Conservation (phyloP, 1,284 basidiomycete genomes). For the Rhizoctonia solani region DNA sequence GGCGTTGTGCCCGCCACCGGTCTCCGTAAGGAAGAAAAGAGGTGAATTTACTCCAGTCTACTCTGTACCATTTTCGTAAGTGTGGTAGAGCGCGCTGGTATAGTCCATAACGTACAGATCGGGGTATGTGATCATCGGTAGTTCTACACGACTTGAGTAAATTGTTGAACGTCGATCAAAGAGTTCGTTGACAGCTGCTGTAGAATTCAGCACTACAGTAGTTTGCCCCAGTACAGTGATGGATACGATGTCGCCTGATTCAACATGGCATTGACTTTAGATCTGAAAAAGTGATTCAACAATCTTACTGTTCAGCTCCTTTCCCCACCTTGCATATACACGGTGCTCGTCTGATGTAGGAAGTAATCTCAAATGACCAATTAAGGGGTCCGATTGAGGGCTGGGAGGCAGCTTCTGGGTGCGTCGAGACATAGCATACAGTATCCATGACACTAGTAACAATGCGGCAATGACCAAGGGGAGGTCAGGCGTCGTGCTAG, state of each 20-base stretch:
- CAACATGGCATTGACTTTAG: background rate
- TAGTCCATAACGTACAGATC: background rate
- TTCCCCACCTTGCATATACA: background rate
- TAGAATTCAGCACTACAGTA: constrained; percentile 36
- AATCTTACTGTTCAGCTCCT: constrained; percentile 14
- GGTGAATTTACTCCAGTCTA: constrained; percentile 5
- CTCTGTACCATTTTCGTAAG: background rate
- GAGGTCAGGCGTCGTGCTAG: too few relatives aligned
- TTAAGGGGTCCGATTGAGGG: constrained; percentile 5
- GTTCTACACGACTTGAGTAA: constrained; percentile 33
- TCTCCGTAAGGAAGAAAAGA: constrained; percentile 8
- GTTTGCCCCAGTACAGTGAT: constrained; percentile 28
- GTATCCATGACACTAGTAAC: background rate
- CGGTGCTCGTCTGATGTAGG: constrained; percentile 2
- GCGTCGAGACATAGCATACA: background rate
- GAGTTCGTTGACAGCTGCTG: constrained; percentile 34
- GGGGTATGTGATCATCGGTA: constrained; percentile 17
- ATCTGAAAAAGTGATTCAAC: background rate
- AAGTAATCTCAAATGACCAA: constrained; percentile 3
- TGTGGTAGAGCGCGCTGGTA: background rate
- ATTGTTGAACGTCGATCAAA: constrained; percentile 34
- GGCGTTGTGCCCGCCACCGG: constrained; percentile 10
- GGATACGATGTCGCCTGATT: constrained; percentile 33
- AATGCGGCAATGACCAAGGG: background rate
- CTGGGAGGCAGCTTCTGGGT: background rate